Evolutionary conservation across 306 rosid species (phyloP).

Genomic region (Myrica gale): DNA sequence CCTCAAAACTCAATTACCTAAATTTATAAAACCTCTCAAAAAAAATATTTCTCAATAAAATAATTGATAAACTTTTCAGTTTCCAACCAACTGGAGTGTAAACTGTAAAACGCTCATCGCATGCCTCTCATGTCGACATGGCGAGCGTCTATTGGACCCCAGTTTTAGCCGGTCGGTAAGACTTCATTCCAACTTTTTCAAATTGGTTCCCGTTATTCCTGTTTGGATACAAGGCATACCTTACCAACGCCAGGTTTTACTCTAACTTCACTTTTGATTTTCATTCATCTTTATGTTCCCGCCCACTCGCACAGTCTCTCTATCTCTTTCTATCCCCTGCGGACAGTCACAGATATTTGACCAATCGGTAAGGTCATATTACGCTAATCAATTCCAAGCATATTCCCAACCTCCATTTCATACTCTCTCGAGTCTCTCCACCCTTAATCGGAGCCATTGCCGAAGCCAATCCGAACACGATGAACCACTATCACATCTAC

Average conservation of each 20-base stretch:
- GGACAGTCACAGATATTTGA: background rate
- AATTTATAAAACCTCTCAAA: too few relatives aligned
- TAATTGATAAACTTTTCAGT: too few relatives aligned
- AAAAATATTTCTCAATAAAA: too few relatives aligned
- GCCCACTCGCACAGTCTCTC: slow-evolving; percentile 19
- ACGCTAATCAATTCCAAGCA: background rate
- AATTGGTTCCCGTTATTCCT: background rate
- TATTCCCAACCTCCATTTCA: slow-evolving; percentile 11
- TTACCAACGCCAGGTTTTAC: background rate
- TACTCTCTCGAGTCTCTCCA: background rate
- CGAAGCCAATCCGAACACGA: slow-evolving; percentile 24
- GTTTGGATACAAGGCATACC: slow-evolving; percentile 3
- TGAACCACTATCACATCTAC: slow-evolving; percentile 94
- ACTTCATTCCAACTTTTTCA: background rate
- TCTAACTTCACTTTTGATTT: slow-evolving; percentile 3
- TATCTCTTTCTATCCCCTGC: too few relatives aligned
- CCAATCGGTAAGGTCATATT: background rate
- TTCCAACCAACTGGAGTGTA: too few relatives aligned
- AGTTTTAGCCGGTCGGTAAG: background rate
- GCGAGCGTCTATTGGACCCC: too few relatives aligned
- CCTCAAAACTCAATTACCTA: too few relatives aligned
- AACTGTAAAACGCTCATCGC: too few relatives aligned
- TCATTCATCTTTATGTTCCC: slow-evolving; percentile 13
- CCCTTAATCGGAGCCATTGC: slow-evolving; percentile 45
- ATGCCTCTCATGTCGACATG: too few relatives aligned